These are phyloP conservation scores for Saturnispora besseyi DNA, from an alignment of 805 yeast species.

Conservation along the genomic window DNA sequence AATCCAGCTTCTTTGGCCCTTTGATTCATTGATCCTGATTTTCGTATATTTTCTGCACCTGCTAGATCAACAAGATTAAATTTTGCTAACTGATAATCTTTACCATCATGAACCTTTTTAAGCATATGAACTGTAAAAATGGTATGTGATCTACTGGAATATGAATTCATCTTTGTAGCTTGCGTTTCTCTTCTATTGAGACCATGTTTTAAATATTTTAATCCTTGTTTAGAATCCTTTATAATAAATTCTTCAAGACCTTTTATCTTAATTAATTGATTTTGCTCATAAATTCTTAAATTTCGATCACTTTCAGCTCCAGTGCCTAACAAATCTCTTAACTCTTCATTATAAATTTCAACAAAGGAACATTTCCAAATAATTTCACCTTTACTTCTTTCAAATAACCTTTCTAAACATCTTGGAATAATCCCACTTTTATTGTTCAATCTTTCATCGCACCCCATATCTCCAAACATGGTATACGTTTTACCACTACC, in stretches of 20 bases:
- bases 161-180: conserved; percentile 63
- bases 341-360: conserved; percentile 40
- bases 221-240: conserved; percentile 46
- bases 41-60: conserved; percentile 82
- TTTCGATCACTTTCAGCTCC: conserved; percentile 18
- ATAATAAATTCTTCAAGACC: conserved; percentile 57
- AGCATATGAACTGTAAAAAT: conserved; percentile 58
- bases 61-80: conserved; percentile 78
- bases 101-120: conserved; percentile 28
- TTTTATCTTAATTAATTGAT: conserved; percentile 40
- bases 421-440: conserved; percentile 44
- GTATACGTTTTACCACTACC: conserved; percentile 56
- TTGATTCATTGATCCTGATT: conserved; percentile 80
- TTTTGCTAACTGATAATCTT: conserved; percentile 26
- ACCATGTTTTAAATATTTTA: conserved; percentile 47
- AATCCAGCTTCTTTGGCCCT: conserved; percentile 92
- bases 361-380: conserved; percentile 44
- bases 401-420: conserved; percentile 35
- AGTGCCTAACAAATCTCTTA: conserved; percentile 38
- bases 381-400: conserved; percentile 28
- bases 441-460: background rate
- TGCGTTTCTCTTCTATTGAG: conserved; percentile 55
- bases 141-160: conserved; percentile 70
- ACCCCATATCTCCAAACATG: conserved; percentile 39
- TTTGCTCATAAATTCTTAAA: conserved; percentile 32